phyloP scores from a whole-genome alignment of 176 grass and related monocot species.

The Secale cereale region DNA sequence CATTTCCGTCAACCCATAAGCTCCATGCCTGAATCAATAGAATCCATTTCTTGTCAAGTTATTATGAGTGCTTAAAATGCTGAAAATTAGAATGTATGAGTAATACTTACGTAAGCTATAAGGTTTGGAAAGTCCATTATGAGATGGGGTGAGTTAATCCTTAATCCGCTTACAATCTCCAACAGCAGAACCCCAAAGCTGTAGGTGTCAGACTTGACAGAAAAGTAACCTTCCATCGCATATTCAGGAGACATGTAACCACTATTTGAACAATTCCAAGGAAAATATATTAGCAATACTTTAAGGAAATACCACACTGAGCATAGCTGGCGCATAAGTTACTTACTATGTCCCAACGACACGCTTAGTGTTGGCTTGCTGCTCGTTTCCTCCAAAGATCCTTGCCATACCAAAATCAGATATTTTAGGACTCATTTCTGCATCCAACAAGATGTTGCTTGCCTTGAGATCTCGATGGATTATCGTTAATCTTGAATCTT shows the following conservation, averaged over 20 bases:
- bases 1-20: slow-evolving; percentile 38
- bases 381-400: slow-evolving; percentile 29
- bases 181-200: slow-evolving; percentile 56
- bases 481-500: slow-evolving; percentile 54
- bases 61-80: background rate
- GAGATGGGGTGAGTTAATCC: slow-evolving; percentile 16
- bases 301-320: too few species aligned
- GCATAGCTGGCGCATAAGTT: too few species aligned
- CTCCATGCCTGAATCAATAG: slow-evolving; percentile 44
- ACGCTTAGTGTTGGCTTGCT: slow-evolving; percentile 17
- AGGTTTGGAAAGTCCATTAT: background rate
- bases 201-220: slow-evolving; percentile 53
- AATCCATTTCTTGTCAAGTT: background rate
- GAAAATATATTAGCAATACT: too few species aligned
- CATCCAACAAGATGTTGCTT: slow-evolving; percentile 47
- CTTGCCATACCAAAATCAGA: slow-evolving; percentile 54
- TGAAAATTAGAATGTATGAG: background rate
- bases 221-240: slow-evolving; percentile 40
- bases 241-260: slow-evolving; percentile 65
- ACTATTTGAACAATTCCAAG: too few species aligned
- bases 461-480: slow-evolving; percentile 38
- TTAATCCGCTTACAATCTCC: slow-evolving; percentile 46
- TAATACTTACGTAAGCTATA: slow-evolving; percentile 22
- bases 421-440: slow-evolving; percentile 41
- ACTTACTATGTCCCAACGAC: slow-evolving; percentile 48